Evolutionary conservation across 352 stramenopile species (phyloP).

Genomic region (Phytophthora idaei): DNA sequence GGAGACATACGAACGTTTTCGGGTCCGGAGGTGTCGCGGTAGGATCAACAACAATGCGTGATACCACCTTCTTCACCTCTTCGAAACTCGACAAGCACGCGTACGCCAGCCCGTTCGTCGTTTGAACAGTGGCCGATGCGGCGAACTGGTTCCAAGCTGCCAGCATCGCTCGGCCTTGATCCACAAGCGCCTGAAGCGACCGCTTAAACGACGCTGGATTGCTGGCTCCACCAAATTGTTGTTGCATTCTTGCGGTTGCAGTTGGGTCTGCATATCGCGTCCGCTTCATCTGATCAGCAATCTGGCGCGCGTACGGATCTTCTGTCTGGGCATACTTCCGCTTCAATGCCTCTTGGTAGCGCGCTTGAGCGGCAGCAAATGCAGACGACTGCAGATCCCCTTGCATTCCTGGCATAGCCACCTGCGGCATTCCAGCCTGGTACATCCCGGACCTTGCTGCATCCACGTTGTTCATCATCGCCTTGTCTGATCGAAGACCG

Average conservation of each 20-base stretch:
- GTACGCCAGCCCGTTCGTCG: slow-evolving; percentile 62
- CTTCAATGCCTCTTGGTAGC: slow-evolving; percentile 46
- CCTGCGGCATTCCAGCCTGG: slow-evolving; percentile 25
- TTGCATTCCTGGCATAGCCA: slow-evolving; percentile 27
- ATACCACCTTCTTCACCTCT: slow-evolving; percentile 77
- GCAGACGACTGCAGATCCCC: slow-evolving; percentile 33
- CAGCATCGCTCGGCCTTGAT: slow-evolving; percentile 73
- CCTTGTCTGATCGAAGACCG: slow-evolving; percentile 28
- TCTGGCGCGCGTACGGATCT: slow-evolving; percentile 27
- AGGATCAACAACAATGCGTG: slow-evolving; percentile 62
- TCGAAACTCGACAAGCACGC: slow-evolving; percentile 80
- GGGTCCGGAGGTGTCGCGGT: slow-evolving; percentile 48
- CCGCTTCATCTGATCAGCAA: slow-evolving; percentile 45
- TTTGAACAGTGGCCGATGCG: slow-evolving; percentile 47
- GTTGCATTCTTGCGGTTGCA: slow-evolving; percentile 22
- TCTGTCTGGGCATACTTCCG: slow-evolving; percentile 39
- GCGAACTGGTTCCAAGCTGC: slow-evolving; percentile 81
- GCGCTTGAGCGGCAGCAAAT: slow-evolving; percentile 29
- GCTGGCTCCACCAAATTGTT: slow-evolving; percentile 16
- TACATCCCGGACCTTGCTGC: slow-evolving; percentile 18
- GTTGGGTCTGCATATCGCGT: slow-evolving; percentile 27
- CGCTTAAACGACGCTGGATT: slow-evolving; percentile 50
- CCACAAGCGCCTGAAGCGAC: slow-evolving; percentile 66
- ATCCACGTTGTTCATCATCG: slow-evolving; percentile 34
- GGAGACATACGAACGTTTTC: slow-evolving; percentile 78